These are phyloP conservation scores for Trypanosoma rangeli DNA, from an alignment of 208 protist species.

Conservation along the genomic window DNA sequence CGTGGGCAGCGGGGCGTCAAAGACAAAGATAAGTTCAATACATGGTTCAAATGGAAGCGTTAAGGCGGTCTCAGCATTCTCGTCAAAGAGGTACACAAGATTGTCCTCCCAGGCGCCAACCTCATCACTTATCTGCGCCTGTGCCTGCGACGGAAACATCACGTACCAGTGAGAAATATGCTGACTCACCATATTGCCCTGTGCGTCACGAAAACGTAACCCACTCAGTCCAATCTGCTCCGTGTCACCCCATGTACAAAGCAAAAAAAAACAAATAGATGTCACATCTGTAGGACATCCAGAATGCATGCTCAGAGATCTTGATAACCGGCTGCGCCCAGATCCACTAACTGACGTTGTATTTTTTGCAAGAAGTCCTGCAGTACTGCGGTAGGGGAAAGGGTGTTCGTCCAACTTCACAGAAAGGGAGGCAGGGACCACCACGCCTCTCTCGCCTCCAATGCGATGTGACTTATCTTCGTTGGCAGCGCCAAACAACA, in stretches of 20 bases:
- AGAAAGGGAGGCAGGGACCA: conserved; percentile 1
- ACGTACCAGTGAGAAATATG: conserved; percentile 34
- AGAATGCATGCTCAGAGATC: neutral
- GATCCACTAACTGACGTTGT: neutral
- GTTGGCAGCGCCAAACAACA: conserved; percentile 6
- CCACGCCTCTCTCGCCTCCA: conserved; percentile 12
- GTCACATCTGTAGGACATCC: conserved; percentile 39
- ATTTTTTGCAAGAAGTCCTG: neutral
- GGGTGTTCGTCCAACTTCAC: neutral
- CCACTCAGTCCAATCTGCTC: conserved; percentile 53
- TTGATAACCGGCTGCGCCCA: neutral
- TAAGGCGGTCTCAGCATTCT: conserved; percentile 39
- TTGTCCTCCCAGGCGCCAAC: conserved; percentile 11
- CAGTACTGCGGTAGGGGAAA: neutral
- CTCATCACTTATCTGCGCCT: conserved; percentile 23
- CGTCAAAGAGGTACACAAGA: conserved; percentile 41
- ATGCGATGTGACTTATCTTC: conserved; percentile 13
- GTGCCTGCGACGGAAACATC: conserved; percentile 34
- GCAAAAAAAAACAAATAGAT: conserved; percentile 53
- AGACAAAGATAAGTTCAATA: conserved; percentile 61
- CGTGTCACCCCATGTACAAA: conserved; percentile 72
- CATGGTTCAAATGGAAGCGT: conserved; percentile 48
- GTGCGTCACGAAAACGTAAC: conserved; percentile 56
- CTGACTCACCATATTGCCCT: conserved; percentile 35
- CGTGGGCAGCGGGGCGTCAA: conserved; percentile 37